Evolutionary conservation across 2,329 filamentous ascomycete species (phyloP).

Genomic region (Penicillium nordicum): DNA sequence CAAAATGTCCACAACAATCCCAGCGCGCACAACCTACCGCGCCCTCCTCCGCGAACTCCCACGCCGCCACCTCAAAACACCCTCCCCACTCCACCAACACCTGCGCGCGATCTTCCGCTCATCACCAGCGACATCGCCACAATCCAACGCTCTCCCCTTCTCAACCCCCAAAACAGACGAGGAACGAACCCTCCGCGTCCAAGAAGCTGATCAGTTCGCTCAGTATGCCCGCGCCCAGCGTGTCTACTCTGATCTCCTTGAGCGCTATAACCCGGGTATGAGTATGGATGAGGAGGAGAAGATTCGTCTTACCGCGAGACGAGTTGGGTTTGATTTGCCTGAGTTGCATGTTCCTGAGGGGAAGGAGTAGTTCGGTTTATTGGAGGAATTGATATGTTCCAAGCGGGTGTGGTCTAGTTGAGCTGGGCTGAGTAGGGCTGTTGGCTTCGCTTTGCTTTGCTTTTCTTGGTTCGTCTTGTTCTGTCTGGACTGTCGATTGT

Average conservation of each 20-base stretch:
- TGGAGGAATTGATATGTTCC: too few relatives aligned
- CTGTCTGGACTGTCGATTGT: neutral
- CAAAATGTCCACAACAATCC: slow-evolving; percentile 30
- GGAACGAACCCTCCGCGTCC: slow-evolving; percentile 28
- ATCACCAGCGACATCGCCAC: slow-evolving; percentile 17
- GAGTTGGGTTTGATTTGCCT: slow-evolving; percentile 88
- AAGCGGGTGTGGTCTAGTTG: too few relatives aligned
- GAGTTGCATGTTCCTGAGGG: slow-evolving; percentile 49
- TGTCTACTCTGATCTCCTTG: slow-evolving; percentile 73
- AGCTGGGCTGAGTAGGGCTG: too few relatives aligned
- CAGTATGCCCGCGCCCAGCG: slow-evolving; percentile 83
- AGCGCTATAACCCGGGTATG: slow-evolving; percentile 93
- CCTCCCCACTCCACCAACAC: slow-evolving; percentile 66
- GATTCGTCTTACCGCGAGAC: slow-evolving; percentile 75
- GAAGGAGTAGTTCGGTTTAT: slow-evolving; percentile 2
- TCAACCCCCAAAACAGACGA: slow-evolving; percentile 11
- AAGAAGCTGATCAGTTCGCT: slow-evolving; percentile 72
- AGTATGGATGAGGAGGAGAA: slow-evolving; percentile 80
- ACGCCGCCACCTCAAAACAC: slow-evolving; percentile 59
- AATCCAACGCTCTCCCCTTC: slow-evolving; percentile 11
- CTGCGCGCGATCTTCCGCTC: slow-evolving; percentile 62
- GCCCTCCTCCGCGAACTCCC: slow-evolving; percentile 86
- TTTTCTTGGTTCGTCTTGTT: neutral
- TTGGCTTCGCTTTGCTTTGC: too few relatives aligned
- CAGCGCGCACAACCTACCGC: slow-evolving; percentile 76